These are phyloP conservation scores for Medicago lupulina DNA, from an alignment of 306 rosid species.

Conservation along the genomic window DNA sequence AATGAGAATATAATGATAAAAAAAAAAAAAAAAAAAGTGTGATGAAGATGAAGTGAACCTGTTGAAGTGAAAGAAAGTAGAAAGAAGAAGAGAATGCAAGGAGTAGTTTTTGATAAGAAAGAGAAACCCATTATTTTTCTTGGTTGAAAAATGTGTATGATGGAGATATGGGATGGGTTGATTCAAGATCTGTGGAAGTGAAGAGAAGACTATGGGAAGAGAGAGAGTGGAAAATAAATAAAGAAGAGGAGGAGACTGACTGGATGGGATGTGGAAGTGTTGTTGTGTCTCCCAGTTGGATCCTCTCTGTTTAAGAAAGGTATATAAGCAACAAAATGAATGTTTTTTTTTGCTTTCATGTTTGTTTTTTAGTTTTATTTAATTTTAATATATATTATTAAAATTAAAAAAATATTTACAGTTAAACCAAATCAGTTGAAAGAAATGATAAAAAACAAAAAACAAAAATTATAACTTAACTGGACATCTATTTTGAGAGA, in stretches of 20 bases:
- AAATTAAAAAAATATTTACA: too few species aligned
- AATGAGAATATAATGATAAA: conserved; percentile 8
- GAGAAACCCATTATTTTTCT: conserved; percentile 44
- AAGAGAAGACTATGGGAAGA: conserved; percentile 39
- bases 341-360: neutral
- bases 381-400: too few species aligned
- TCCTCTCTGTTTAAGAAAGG: conserved; percentile 39
- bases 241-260: too few species aligned
- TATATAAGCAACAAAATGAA: neutral
- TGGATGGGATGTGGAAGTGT: too few species aligned
- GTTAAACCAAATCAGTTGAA: too few species aligned
- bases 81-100: conserved; percentile 45
- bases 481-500: too few species aligned
- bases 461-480: too few species aligned
- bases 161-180: conserved; percentile 3
- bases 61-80: conserved; percentile 62
- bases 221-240: conserved; percentile 1
- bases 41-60: conserved; percentile 52
- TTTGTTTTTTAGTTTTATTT: neutral
- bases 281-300: neutral
- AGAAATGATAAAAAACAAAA: too few species aligned
- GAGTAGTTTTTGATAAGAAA: conserved; percentile 31
- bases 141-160: neutral
- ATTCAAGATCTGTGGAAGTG: conserved; percentile 43
- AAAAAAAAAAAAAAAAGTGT: neutral